Base-by-base conservation (phyloP, 2,329 filamentous ascomycete species). In the Pyricularia sp. region DNA sequence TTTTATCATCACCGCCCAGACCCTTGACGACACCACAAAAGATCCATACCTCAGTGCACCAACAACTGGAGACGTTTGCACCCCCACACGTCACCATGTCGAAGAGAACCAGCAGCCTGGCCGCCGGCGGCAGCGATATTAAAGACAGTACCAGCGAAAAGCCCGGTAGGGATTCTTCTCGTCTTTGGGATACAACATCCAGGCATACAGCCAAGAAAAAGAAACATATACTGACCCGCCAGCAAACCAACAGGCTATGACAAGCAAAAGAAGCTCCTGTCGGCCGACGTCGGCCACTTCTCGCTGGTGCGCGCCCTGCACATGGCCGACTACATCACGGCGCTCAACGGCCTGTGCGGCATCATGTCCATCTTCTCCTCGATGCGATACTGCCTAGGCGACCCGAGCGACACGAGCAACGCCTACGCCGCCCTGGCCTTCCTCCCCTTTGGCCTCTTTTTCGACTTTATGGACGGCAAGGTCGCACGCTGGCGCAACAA, bases 391-490 rank as follows among this genome's bases (percentile, higher is more conserved):
- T 95, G 92, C 79, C 86, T 97, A 71, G 90, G 89, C 71, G 87
- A 90, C 72, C 85, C 90, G 10, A 77, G 84, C 70, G 82, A 90
- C 68, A 83, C 88, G 73, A 83, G 83, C 68, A 90, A 93, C 74
- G 82, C 97, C 68, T 98, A 92, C 86, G 81, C 90, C 42, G 94
- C 95, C 1, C 87, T 99, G 66, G 87, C 83, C 4, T 92, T 97
- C 79, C 91, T 98, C 79, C 94, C 94, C 0, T 92, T 97, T 70
- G 94, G 93, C 5, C 84, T 98, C 14, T 97, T 98, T 83, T 98
- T 98, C 79, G 95, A 99, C 80, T 96, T 97, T 77, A 93, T 98
- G 85, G 95, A 99, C 79, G 95, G 95, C 77, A 95, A 94, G 78
- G 94, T 99, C 69, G 95, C 95, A 72, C 86, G 95, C 72, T 98